A percentile compares a stretch with the other conserved stretches of the same genome.
These are phyloP conservation scores for Colletotrichum lini DNA, from an alignment of 2,329 filamentous ascomycete species.

Conservation along the genomic window DNA sequence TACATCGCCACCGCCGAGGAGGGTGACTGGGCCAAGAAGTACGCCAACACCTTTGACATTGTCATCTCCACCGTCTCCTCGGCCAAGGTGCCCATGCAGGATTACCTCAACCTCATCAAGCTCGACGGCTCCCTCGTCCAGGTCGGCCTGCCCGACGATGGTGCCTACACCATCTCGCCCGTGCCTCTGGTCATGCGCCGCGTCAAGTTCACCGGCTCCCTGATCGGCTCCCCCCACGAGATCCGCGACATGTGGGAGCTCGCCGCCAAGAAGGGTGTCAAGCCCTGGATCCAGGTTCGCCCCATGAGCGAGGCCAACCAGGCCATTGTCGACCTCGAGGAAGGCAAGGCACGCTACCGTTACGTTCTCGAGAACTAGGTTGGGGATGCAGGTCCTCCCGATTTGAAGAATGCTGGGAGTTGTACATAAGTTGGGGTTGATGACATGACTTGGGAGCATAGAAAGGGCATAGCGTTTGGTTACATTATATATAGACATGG, in stretches of 20 bases:
- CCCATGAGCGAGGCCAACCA: slow-evolving; percentile 70
- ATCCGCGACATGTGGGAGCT: slow-evolving; percentile 73
- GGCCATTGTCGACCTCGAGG: slow-evolving; percentile 68
- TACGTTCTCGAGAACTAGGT: slow-evolving; percentile 62
- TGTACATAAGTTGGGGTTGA: slow-evolving; percentile 36
- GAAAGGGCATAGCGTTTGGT: slow-evolving; percentile 37
- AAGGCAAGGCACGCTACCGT: slow-evolving; percentile 64
- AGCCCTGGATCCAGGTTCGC: slow-evolving; percentile 69
- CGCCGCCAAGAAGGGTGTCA: slow-evolving; percentile 68
- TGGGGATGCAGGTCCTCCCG: not conserved
- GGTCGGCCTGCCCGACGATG: slow-evolving; percentile 68
- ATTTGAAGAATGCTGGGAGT: not conserved
- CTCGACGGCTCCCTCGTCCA: slow-evolving; percentile 72
- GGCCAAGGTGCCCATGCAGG: slow-evolving; percentile 60
- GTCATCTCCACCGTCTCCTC: slow-evolving; percentile 71
- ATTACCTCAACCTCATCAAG: slow-evolving; percentile 73
- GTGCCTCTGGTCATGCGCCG: slow-evolving; percentile 71
- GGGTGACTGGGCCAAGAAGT: slow-evolving; percentile 66
- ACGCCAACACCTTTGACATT: slow-evolving; percentile 67
- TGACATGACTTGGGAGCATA: slow-evolving; percentile 35
- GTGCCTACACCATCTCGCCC: slow-evolving; percentile 58
- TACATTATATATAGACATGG: slow-evolving; percentile 38
- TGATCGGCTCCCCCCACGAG: slow-evolving; percentile 66
- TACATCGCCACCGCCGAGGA: slow-evolving; percentile 62
- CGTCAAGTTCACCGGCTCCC: slow-evolving; percentile 62